These are phyloP conservation scores for Hyphodiscus sp. DNA, from an alignment of 2,329 filamentous ascomycete species.

Conservation along the genomic window DNA sequence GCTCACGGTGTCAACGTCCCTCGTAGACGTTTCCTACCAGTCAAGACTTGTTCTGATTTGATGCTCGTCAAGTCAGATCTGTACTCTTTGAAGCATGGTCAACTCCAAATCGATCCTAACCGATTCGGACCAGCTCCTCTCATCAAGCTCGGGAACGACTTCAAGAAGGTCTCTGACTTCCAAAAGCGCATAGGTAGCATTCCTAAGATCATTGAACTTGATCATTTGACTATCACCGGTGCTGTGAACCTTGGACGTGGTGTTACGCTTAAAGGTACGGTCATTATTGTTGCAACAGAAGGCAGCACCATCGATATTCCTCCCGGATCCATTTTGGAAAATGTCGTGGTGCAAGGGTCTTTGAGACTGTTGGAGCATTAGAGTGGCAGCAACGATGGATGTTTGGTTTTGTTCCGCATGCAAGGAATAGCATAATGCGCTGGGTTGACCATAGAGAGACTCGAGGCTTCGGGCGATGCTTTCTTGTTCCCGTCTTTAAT, in stretches of 20 bases:
- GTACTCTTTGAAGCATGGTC: slow-evolving; percentile 97
- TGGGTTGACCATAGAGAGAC: not conserved
- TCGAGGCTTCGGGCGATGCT: not conserved
- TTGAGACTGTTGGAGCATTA: slow-evolving; percentile 68
- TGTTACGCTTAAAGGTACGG: slow-evolving; percentile 93
- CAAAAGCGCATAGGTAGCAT: slow-evolving; percentile 82
- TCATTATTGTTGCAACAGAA: slow-evolving; percentile 98
- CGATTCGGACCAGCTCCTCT: slow-evolving; percentile 94
- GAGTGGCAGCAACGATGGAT: slow-evolving; percentile 8
- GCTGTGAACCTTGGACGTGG: slow-evolving; percentile 94
- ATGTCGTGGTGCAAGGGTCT: slow-evolving; percentile 97
- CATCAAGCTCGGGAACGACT: slow-evolving; percentile 98
- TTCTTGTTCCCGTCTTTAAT: slow-evolving; percentile 1
- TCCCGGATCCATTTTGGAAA: slow-evolving; percentile 93
- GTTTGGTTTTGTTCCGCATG: not conserved
- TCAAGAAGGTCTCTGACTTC: slow-evolving; percentile 99
- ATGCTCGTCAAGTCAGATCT: slow-evolving; percentile 99
- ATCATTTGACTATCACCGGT: slow-evolving; percentile 95
- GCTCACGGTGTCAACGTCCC: slow-evolving; percentile 99
- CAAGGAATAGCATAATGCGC: not conserved
- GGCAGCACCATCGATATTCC: slow-evolving; percentile 97
- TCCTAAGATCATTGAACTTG: slow-evolving; percentile 84
- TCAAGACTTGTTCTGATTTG: slow-evolving; percentile 99
- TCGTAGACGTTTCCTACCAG: slow-evolving; percentile 93
- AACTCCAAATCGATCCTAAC: slow-evolving; percentile 93